phyloP scores from a whole-genome alignment of 2,329 filamentous ascomycete genomes.

The Teratosphaeria zuluensis region DNA sequence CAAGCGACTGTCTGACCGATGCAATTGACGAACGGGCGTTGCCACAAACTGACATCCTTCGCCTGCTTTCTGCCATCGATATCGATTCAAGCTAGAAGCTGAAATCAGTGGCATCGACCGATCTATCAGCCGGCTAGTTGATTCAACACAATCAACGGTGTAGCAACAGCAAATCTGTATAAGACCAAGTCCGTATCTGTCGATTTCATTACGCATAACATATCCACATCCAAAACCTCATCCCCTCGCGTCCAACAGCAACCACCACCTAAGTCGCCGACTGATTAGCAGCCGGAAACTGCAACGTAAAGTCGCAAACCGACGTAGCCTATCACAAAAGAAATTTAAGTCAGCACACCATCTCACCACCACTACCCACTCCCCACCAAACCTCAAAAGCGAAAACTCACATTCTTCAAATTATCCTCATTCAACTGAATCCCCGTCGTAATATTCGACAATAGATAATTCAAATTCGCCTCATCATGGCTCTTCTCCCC shows the following conservation, averaged over 20 bases:
- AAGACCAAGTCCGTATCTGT: neutral
- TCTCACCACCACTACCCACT: neutral
- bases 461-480: conserved; percentile 7
- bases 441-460: conserved; percentile 12
- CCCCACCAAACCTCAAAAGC: neutral
- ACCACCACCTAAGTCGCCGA: neutral
- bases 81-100: too few species aligned
- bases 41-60: too few species aligned
- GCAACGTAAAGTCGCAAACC: conserved; percentile 13
- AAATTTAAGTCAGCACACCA: neutral
- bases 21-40: too few species aligned
- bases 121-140: neutral
- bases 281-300: conserved; percentile 10
- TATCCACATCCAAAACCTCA: neutral
- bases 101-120: neutral
- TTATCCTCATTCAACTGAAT: conserved; percentile 14
- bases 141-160: neutral
- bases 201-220: neutral
- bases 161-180: neutral
- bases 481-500: conserved; percentile 7
- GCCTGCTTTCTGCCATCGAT: too few species aligned
- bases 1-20: too few species aligned
- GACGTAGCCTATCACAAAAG: neutral
- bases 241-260: neutral
- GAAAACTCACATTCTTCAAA: conserved; percentile 10